phyloP scores from a whole-genome alignment of 2,329 filamentous ascomycete genomes.

The Trichophyton benhamiae region DNA sequence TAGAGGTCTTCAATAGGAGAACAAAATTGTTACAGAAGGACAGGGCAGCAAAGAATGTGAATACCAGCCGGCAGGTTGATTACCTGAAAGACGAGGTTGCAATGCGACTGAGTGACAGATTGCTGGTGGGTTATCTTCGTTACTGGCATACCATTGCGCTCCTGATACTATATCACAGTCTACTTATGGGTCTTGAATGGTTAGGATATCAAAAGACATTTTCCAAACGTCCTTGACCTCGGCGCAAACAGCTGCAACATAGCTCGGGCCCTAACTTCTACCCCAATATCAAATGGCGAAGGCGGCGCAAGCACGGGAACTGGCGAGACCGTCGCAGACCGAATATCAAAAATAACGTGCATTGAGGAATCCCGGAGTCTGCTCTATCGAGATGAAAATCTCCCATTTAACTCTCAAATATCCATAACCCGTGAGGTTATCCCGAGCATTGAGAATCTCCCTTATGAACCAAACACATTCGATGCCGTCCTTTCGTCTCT shows the following conservation, averaged over 20 bases:
- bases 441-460: slow-evolving; percentile 53
- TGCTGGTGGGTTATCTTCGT: slow-evolving; percentile 48
- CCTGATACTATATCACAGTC: background rate
- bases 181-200: background rate
- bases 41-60: slow-evolving; percentile 58
- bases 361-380: slow-evolving; percentile 68
- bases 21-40: slow-evolving; percentile 89
- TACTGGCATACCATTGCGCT: background rate
- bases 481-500: slow-evolving; percentile 83
- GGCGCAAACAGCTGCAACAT: slow-evolving; percentile 95
- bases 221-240: slow-evolving; percentile 74
- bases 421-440: slow-evolving; percentile 63
- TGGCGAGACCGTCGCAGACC: slow-evolving; percentile 51
- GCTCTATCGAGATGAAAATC: slow-evolving; percentile 61
- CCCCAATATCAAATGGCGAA: slow-evolving; percentile 28
- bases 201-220: slow-evolving; percentile 83
- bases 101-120: slow-evolving; percentile 65
- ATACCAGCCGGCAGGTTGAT: slow-evolving; percentile 67
- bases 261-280: slow-evolving; percentile 62
- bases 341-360: slow-evolving; percentile 63
- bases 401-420: slow-evolving; percentile 58
- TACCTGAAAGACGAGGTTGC: slow-evolving; percentile 93
- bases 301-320: background rate
- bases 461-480: slow-evolving; percentile 64
- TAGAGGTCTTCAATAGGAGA: slow-evolving; percentile 82